Evolutionary conservation across 306 rosid species (phyloP).

Genomic region (Pyrus bretschneideri): DNA sequence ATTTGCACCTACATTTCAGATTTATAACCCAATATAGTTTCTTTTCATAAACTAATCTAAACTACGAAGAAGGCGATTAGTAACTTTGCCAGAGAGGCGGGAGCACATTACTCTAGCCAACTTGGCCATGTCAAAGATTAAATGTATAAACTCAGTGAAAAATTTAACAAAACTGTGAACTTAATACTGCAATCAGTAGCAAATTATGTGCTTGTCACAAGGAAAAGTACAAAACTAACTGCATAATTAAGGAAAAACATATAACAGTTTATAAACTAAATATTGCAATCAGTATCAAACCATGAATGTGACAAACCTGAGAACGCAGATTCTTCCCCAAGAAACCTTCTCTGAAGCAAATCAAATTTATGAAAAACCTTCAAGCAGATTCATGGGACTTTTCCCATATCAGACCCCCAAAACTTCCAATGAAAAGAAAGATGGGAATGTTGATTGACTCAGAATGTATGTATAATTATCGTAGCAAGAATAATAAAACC

Average conservation of each 20-base stretch:
- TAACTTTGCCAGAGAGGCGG: not conserved
- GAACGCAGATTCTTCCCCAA: slow-evolving; percentile 2
- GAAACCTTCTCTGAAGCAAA: slow-evolving; percentile 11
- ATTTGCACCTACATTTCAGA: too few relatives aligned
- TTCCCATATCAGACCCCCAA: slow-evolving; percentile 11
- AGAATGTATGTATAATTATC: not conserved
- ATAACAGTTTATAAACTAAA: not conserved
- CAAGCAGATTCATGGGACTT: slow-evolving; percentile 14
- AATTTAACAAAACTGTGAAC: not conserved
- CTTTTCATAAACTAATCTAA: not conserved
- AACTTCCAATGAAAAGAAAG: slow-evolving; percentile 13
- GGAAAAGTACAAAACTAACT: too few relatives aligned
- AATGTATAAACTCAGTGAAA: not conserved
- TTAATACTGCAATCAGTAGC: not conserved
- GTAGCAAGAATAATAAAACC: not conserved
- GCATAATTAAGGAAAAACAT: not conserved
- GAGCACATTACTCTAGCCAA: not conserved
- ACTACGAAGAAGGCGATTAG: not conserved
- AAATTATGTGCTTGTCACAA: not conserved
- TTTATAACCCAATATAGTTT: not conserved
- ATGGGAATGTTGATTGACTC: slow-evolving; percentile 9
- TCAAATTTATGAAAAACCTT: not conserved
- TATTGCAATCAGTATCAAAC: not conserved
- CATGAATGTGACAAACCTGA: slow-evolving; percentile 35
- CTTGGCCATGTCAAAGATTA: not conserved